Base-by-base conservation (phyloP, 208 protist genomes). In the Lotmaria passim region DNA sequence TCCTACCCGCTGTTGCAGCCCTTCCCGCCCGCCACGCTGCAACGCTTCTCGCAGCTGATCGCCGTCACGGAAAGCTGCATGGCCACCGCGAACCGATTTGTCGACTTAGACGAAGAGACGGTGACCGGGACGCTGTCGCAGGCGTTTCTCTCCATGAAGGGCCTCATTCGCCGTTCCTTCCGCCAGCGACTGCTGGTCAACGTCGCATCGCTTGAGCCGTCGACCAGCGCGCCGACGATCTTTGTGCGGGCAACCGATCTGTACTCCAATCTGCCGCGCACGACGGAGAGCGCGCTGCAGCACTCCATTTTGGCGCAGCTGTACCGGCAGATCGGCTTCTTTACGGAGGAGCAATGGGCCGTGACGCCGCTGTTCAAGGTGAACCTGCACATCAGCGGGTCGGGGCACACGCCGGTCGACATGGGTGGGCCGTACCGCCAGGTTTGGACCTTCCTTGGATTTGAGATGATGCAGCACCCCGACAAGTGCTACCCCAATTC, bases 391-490 rank as follows among this genome's bases (percentile, higher is more conserved):
- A 90, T 93, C 36, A 86, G 81, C 73, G 78, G 74, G 23, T 89
- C 77, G 23, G 81, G 85, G 11, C 90, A 95, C 74, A 77, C 88
- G 12, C 93, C 93, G 10, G 82, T 91, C 7, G 93, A 97, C 78
- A 85, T 93, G 69, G 93, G 93, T 28, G 93, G 93, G 7, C 93
- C 93, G 51, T 97, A 97, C 55, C 85, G 88, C 28, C 93, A 97
- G 67, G 71, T 94, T 59, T 97, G 93, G 90, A 95, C 88, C 7
- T 90, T 94, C 67, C 78, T 97, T 23, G 81, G 83, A 24, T 85
- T 93, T 7, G 90, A 97, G 74, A 81, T 97, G 52, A 95, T 97
- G 88, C 74, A 81, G 43, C 88, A 93, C 78, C 87, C 92, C 17
- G 92, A 95, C 64, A 85, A 83, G 63, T 94, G 87, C 65, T 90